Base-by-base conservation (phyloP, 2,329 filamentous ascomycete species). In the Cryphonectria radicalis region DNA sequence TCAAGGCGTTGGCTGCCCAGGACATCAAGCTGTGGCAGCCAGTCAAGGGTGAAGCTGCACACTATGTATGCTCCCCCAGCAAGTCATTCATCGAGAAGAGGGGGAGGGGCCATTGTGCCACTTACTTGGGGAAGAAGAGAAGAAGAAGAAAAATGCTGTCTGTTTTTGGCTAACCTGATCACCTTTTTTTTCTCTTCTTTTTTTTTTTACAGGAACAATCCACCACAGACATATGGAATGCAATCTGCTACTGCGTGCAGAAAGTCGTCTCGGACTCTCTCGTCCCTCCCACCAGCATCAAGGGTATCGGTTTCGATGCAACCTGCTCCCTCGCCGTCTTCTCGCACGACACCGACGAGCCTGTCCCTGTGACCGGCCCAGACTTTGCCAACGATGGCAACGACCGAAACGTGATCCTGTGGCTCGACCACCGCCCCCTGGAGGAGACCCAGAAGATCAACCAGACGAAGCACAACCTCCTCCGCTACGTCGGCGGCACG, bases 291-390 rank as follows among this genome's bases (percentile, higher is more conserved):
- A 84, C 84, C 74, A 90, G 89, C 50, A 92, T 99, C 77, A 92
- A 92, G 76, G 96, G 96, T 71, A 94, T 99, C 77, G 96, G 96
- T 68, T 98, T 99, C 81, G 96, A 99, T 81, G 96, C 96, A 32
- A 99, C 96, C n/a, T 99, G 96, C 86, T 99, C 96, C 25, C 89
- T 99, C 40, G 89, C 95, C 43, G 95, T 98, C 76, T 97, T 99
- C 83, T 88, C 91, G 69, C 86, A 93, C 78, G 94, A 97, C 76
- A 97, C 93, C 4, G 92, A 97, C 80, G 93, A 97, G 82, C 96
- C 96, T 2, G 87, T 98, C 64, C 88, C 92, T n/a, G 93, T 99
- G 32, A 97, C 95, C 1, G 93, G 93, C 0, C 95, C 94, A 3
- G 89, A 93, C 76, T 98, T 97, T 77, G 88, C 92, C 76, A 91